A percentile compares a stretch with the other conserved stretches of the same genome.
Evolutionary conservation across 140 eudicot genomes (phyloP).

Genomic region (Stevia rebaudiana): DNA sequence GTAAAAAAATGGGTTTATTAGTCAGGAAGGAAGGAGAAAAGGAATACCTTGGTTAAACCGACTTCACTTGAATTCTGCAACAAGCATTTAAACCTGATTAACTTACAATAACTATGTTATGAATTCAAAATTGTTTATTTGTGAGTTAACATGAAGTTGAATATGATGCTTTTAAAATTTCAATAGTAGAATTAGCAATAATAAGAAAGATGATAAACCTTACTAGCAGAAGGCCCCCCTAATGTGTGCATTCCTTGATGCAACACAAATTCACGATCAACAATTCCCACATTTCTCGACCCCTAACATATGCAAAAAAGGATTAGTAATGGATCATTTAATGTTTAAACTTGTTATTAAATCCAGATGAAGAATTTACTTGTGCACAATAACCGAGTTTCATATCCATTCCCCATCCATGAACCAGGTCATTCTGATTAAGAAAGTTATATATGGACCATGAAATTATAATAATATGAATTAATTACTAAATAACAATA

Average conservation of each 20-base stretch:
- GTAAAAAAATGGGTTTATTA: background rate
- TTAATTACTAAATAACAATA: background rate
- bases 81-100: background rate
- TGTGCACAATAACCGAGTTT: constrained; percentile 98
- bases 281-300: constrained; percentile 63
- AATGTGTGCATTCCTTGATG: constrained; percentile 75
- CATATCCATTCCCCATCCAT: constrained; percentile 99
- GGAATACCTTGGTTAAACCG: constrained; percentile 46
- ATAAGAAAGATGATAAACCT: constrained; percentile 34
- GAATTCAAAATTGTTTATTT: background rate
- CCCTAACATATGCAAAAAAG: constrained; percentile 38
- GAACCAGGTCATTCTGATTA: constrained; percentile 91
- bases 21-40: background rate
- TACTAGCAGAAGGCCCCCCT: constrained; percentile 64
- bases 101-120: background rate
- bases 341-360: background rate
- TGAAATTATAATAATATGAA: background rate
- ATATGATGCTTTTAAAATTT: background rate
- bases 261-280: constrained; percentile 66
- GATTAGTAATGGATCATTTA: background rate
- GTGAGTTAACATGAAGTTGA: background rate
- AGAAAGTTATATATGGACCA: background rate
- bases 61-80: constrained; percentile 39
- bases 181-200: too few relatives aligned
- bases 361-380: constrained; percentile 34